These are phyloP conservation scores for Metschnikowia baotianmanensis DNA, from an alignment of 805 yeast genomes.

Conservation along the genomic window DNA sequence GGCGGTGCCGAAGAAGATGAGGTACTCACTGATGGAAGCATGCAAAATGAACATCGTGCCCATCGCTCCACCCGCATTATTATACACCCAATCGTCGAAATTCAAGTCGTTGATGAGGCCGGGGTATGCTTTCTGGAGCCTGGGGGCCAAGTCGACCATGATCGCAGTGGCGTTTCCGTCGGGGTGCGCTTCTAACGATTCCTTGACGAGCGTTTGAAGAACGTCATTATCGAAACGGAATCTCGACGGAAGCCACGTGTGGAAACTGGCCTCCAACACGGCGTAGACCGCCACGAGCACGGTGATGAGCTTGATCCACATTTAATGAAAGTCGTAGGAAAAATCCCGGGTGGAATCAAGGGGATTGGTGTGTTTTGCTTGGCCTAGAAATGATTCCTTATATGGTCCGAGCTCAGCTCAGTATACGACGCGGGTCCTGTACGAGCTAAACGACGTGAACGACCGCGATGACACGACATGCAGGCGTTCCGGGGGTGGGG, in stretches of 20 bases:
- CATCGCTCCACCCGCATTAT: slow-evolving; percentile 99
- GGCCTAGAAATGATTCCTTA: too few species aligned
- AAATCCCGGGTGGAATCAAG: too few species aligned
- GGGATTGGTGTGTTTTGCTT: too few species aligned
- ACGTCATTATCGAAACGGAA: slow-evolving; percentile 69
- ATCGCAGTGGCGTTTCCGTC: slow-evolving; percentile 61
- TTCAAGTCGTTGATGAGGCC: slow-evolving; percentile 68
- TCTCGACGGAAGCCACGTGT: slow-evolving; percentile 65
- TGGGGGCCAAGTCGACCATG: slow-evolving; percentile 57
- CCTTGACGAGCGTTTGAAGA: slow-evolving; percentile 57
- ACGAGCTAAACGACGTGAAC: not conserved
- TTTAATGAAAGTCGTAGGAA: too few species aligned
- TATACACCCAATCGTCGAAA: slow-evolving; percentile 88
- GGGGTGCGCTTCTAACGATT: slow-evolving; percentile 51
- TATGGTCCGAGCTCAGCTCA: too few species aligned
- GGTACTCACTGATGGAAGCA: slow-evolving; percentile 89
- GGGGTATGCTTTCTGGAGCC: slow-evolving; percentile 56
- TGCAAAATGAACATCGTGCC: slow-evolving; percentile 92
- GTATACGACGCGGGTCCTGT: not conserved
- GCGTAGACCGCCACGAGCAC: slow-evolving; percentile 28
- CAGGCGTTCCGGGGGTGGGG: too few species aligned
- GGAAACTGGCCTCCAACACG: slow-evolving; percentile 41
- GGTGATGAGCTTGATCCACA: slow-evolving; percentile 19
- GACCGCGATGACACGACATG: too few species aligned
- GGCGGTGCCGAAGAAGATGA: slow-evolving; percentile 91